Base-by-base conservation (phyloP, 768 basidiomycete genomes). In the Pleurotus sapidus region DNA sequence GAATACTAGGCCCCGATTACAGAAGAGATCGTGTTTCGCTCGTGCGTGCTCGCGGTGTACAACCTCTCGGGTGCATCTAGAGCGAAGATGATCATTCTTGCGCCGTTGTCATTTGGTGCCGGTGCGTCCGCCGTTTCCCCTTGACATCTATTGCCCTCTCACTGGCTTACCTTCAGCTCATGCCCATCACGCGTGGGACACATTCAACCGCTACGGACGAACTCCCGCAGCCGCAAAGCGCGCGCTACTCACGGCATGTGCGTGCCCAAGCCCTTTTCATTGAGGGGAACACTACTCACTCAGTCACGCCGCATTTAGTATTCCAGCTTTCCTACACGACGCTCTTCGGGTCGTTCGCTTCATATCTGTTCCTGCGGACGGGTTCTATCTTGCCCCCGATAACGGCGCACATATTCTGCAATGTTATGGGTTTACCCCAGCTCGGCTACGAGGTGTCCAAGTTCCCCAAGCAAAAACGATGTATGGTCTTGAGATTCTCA, bases 281-380 rank as follows among this genome's bases (percentile, higher is more conserved):
- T 42, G 17, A 30, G 30, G 15, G 24, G 7, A 18, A 8, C 17
- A n/a, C 49, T 34, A 27, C 30, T 34, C 9, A 34, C 30, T 9
- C 20, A 3, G 20, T 20, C 30, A 34, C 30, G 8, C 8, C 30
- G 8, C 30, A 34, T 49, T 30, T 65, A 98, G 95, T 84, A 4
- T 87, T 97, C 71, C 96, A 98, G 72, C 78, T 95, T 20, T 67
- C 77, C 3, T 99, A 98, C 71, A 99, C 97, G 5, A 94, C 92
- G 3, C 64, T 98, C 12, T 98, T 98, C 63, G 97, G 97, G 3
- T 91, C 88, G 70, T 90, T 89, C 70, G 87, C 86, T 20, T 82
- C 92, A 3, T 97, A 84, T 71, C 80, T 97, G 43, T 93, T 95
- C 72, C 77, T 96, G 6, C 84, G 90, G 49, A 94, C 95, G 3